phyloP scores from a whole-genome alignment of 2,329 filamentous ascomycete genomes.

The Sphaerulina populicola region DNA sequence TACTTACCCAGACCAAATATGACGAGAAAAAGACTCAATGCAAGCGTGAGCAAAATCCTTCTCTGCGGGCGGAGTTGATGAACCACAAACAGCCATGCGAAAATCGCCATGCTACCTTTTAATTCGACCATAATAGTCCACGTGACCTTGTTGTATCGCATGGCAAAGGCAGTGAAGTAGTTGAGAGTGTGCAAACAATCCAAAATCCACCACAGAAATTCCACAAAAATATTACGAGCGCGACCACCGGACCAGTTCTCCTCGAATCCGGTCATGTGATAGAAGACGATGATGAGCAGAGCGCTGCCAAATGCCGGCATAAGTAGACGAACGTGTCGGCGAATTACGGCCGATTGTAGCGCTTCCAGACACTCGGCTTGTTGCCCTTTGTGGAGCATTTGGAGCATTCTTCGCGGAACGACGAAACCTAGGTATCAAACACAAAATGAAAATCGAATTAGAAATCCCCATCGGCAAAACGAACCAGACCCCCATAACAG shows the following conservation, averaged over 20 bases:
- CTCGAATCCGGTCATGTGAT: slow-evolving; percentile 40
- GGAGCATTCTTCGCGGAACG: slow-evolving; percentile 37
- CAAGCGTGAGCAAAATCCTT: slow-evolving; percentile 13
- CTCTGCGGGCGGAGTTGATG: slow-evolving; percentile 9
- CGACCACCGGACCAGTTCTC: slow-evolving; percentile 18
- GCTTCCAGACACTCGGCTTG: slow-evolving; percentile 34
- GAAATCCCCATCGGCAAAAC: too few species aligned
- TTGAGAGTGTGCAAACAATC: slow-evolving; percentile 48
- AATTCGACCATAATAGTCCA: slow-evolving; percentile 60
- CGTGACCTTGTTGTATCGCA: slow-evolving; percentile 18
- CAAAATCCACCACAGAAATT: slow-evolving; percentile 42
- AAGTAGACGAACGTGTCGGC: slow-evolving; percentile 43
- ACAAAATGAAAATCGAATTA: too few species aligned
- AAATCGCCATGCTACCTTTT: slow-evolving; percentile 55
- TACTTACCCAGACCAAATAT: slow-evolving; percentile 6
- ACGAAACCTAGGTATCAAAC: slow-evolving; percentile 40
- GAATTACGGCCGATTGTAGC: slow-evolving; percentile 43
- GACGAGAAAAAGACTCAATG: slow-evolving; percentile 13
- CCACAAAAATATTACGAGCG: slow-evolving; percentile 38
- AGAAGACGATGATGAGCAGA: slow-evolving; percentile 45
- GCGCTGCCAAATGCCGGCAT: slow-evolving; percentile 49
- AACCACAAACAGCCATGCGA: slow-evolving; percentile 49
- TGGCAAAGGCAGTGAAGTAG: slow-evolving; percentile 12
- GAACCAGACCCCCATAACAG: too few species aligned
- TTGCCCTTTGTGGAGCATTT: slow-evolving; percentile 25